Base-by-base conservation (phyloP, 345 rosid species). In the Eucalyptus cloeziana region DNA sequence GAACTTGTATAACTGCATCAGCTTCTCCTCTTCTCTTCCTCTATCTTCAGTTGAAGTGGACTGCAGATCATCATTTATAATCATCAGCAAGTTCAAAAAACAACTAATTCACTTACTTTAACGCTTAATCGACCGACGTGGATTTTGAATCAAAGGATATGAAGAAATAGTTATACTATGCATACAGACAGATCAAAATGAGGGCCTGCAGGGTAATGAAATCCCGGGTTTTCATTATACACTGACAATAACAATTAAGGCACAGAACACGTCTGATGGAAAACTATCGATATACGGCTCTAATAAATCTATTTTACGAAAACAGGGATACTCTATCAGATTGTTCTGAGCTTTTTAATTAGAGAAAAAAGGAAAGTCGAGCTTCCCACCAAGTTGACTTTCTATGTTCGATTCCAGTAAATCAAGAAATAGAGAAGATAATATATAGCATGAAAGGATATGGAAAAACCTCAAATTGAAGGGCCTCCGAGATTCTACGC, bases 21-120 rank as follows among this genome's bases (percentile, higher is more conserved):
- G 86, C 89, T 92, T 93, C 87, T 91, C 95, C 90, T 94, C 95
- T 62, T 95, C 93, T 87, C 80, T 80, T 86, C 83, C 92, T 49
- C 87, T 92, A 90, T 90, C 90, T 89, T 95, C 95, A 17, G 92
- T 87, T 33, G 86, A 87, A 51, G 89, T 86, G 87, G 93, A 86
- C 90, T 89, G 93, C 86, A 76, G 85, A 76, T 40, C 47, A 76
- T 21, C 47, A 21, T 76, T 21, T 76, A 76, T 76, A 76, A 76
- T 40, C 85, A 76, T 40, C 85, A 76, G 85, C 85, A 40, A 76
- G 85, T 44, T 40, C 85, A 40, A 76, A 7, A 76, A 40, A 76
- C 85, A 40, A 40, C 27, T 40, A 40, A 76, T 76, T 76, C 47
- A 40, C 85, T 76, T 40, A 76, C 47, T 76, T 76, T 40, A 76